Conservation (phyloP, 257 asterid genomes). For the Linderniella brevidens region DNA sequence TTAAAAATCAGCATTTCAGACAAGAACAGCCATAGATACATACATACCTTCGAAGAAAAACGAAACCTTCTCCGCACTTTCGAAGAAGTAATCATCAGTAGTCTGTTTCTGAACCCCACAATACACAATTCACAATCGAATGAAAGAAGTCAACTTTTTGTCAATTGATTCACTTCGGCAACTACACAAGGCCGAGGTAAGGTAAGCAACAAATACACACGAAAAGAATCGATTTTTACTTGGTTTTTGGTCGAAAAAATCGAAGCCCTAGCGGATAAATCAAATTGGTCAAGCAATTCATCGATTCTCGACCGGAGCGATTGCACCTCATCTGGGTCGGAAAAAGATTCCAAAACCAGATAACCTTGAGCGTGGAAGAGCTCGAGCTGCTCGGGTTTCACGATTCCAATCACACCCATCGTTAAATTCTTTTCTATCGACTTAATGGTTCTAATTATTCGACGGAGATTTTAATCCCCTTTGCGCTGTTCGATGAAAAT, state of each 20-base stretch:
- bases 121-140: constrained; percentile 6
- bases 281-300: constrained; percentile 51
- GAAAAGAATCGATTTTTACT: constrained; percentile 18
- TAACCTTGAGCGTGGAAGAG: constrained; percentile 45
- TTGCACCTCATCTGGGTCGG: constrained; percentile 42
- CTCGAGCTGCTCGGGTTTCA: constrained; percentile 19
- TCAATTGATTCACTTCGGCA: not conserved
- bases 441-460: not conserved
- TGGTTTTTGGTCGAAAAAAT: constrained; percentile 87
- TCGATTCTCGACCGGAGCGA: constrained; percentile 57
- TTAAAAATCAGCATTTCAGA: not conserved
- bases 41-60: constrained; percentile 83
- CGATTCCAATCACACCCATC: constrained; percentile 22
- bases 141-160: not conserved
- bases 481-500: too few species aligned
- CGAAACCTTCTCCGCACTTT: constrained; percentile 87
- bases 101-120: constrained; percentile 36
- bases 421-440: too few species aligned
- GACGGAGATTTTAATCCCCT: too few species aligned
- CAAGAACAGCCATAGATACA: not conserved
- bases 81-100: constrained; percentile 64
- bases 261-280: constrained; percentile 41
- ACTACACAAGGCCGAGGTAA: not conserved
- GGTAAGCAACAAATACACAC: not conserved
- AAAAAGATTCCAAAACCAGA: constrained; percentile 64